Evolutionary conservation across 345 rosid genomes (phyloP), one percentile per base, ranked within the genome.

Genomic region (Cardiospermum halicacabum): DNA sequence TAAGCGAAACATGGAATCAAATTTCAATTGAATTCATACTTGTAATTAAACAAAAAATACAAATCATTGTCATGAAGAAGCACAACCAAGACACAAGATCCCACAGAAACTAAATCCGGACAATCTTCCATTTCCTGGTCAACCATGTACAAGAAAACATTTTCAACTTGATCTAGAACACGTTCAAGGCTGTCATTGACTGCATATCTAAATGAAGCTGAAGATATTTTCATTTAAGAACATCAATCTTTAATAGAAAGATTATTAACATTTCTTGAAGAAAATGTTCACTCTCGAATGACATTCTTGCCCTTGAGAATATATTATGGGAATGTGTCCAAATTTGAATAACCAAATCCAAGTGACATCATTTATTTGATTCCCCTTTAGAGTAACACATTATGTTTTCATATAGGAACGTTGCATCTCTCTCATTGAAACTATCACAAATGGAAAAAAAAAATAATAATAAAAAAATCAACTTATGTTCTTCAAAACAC

Each of bases 41-140:
- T n/a, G n/a, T n/a, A n/a, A n/a, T n/a, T n/a, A n/a, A n/a, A n/a
- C n/a, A n/a, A n/a, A n/a, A n/a, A n/a, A 64, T 89, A 91, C 60
- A 94, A 75, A 81, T 89, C 80, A 25, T 85, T 75, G 55, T 95
- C 91, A 28, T 84, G 81, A 54, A 91, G 95, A 56, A 94, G 87
- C 77, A 82, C 84, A 69, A 91, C 86, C 75, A 94, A 60, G 68
- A 91, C 97, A 68, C 99, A 94, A 40, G 92, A 91, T 34, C 99
- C 99, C 13, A 94, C 84, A 1, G 99, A 94, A 61, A 94, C 99
- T 68, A 94, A 70, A 67, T 94, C 99, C 61, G 96, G 99, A 32
- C 99, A 92, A 5, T 88, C 95, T 56, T 91, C 96, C 99, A 89
- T 94, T 80, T 94, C 97, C 80, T 88, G 96, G 79, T 94, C 99